Evolutionary conservation across 306 rosid genomes (phyloP).

Genomic region (Mimosa bimucronata): DNA sequence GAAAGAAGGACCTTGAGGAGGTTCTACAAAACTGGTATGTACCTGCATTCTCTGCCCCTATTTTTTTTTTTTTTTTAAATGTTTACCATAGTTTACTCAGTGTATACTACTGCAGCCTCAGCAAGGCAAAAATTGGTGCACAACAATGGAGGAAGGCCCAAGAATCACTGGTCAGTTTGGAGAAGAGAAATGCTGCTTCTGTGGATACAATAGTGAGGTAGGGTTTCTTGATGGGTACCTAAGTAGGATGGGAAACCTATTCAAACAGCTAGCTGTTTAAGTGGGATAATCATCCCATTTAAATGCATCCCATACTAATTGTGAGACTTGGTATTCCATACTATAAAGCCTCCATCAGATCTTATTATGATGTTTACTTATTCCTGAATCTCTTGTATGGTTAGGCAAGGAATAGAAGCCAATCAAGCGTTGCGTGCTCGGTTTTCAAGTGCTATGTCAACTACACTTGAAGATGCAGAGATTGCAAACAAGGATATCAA

Average conservation of each 20-base stretch:
- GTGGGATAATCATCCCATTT: too few species aligned
- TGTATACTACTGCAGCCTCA: conserved; percentile 61
- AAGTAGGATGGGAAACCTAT: too few species aligned
- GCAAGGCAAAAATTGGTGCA: conserved; percentile 82
- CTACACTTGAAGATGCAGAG: conserved; percentile 85
- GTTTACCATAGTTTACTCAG: conserved; percentile 33
- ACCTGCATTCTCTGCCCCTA: conserved; percentile 30
- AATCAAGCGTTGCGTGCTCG: conserved; percentile 72
- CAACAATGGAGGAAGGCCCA: conserved; percentile 96
- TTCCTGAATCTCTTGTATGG: conserved; percentile 13
- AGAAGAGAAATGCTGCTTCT: conserved; percentile 76
- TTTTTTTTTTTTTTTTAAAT: conserved; percentile 25
- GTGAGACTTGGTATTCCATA: too few species aligned
- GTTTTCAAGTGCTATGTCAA: conserved; percentile 72
- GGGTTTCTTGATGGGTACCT: conserved; percentile 5
- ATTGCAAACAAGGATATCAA: conserved; percentile 78
- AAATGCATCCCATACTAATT: too few species aligned
- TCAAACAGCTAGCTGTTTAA: too few species aligned
- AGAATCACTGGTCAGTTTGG: conserved; percentile 80
- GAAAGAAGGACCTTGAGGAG: conserved; percentile 83
- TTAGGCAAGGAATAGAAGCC: conserved; percentile 87
- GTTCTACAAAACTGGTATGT: conserved; percentile 84
- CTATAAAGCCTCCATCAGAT: not conserved
- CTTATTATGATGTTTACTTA: conserved; percentile 25
- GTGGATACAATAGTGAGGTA: conserved; percentile 87